These are phyloP conservation scores for Mycena sanguinolenta DNA, from an alignment of 768 basidiomycete species.

Conservation along the genomic window DNA sequence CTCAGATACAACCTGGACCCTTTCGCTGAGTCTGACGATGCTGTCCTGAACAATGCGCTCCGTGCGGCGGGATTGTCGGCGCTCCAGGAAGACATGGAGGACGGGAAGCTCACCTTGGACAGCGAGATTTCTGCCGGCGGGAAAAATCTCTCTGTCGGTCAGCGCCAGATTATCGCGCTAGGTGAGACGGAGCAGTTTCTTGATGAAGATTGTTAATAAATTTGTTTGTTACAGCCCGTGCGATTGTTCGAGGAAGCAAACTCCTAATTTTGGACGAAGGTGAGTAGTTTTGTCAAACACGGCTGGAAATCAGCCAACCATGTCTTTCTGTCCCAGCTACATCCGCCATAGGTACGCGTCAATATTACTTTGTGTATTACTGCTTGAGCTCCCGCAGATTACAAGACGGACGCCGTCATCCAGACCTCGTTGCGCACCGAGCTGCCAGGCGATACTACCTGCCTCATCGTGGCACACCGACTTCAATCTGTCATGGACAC, in stretches of 20 bases:
- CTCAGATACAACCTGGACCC: neutral
- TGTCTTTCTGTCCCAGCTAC: constrained; percentile 25
- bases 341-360: constrained; percentile 21
- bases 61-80: neutral
- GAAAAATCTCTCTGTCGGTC: neutral
- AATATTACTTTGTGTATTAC: too few relatives aligned
- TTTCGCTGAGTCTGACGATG: neutral
- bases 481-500: too few relatives aligned
- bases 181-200: neutral
- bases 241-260: constrained; percentile 36
- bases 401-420: neutral
- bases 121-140: neutral
- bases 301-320: neutral
- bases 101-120: neutral
- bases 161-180: neutral
- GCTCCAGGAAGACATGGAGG: neutral
- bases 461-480: too few relatives aligned
- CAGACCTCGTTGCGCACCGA: neutral
- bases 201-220: too few relatives aligned
- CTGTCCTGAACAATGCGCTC: neutral
- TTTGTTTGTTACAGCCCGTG: constrained; percentile 36
- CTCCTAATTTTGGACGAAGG: constrained; percentile 31
- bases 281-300: constrained; percentile 13
- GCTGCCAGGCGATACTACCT: neutral
- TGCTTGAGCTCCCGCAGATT: neutral